These are phyloP conservation scores for Paraphaeosphaeria minitans DNA, from an alignment of 2,329 filamentous ascomycete species.

Conservation along the genomic window DNA sequence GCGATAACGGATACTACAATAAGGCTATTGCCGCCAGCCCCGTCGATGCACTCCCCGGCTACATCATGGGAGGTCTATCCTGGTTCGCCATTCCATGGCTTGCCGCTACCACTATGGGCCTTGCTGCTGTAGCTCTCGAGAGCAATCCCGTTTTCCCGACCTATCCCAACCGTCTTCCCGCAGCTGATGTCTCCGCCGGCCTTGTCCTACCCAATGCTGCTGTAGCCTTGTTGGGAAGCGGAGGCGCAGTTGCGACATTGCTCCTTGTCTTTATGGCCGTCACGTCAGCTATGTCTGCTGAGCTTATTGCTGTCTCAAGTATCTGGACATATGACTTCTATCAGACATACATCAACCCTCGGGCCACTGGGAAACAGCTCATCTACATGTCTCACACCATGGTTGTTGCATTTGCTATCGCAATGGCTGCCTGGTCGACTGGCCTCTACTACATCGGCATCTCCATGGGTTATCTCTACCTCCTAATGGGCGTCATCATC, in stretches of 20 bases:
- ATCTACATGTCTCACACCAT: slow-evolving; percentile 79
- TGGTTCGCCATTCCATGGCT: slow-evolving; percentile 97
- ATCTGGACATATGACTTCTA: slow-evolving; percentile 91
- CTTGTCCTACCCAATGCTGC: slow-evolving; percentile 85
- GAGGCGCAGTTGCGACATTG: slow-evolving; percentile 78
- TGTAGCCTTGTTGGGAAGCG: slow-evolving; percentile 79
- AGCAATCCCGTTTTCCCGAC: slow-evolving; percentile 73
- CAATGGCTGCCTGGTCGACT: slow-evolving; percentile 79
- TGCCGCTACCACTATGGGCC: slow-evolving; percentile 84
- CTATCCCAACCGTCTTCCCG: slow-evolving; percentile 72
- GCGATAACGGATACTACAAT: slow-evolving; percentile 88
- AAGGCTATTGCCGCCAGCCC: slow-evolving; percentile 89
- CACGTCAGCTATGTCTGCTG: slow-evolving; percentile 79
- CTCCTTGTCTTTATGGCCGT: slow-evolving; percentile 90
- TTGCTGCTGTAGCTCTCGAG: slow-evolving; percentile 80
- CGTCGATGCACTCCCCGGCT: slow-evolving; percentile 84
- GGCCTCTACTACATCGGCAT: slow-evolving; percentile 69
- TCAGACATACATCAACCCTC: slow-evolving; percentile 82
- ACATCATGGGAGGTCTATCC: slow-evolving; percentile 81
- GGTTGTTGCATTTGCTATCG: slow-evolving; percentile 74
- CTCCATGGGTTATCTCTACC: slow-evolving; percentile 85
- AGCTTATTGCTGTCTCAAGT: slow-evolving; percentile 84
- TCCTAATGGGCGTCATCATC: slow-evolving; percentile 92
- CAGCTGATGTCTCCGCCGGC: slow-evolving; percentile 78
- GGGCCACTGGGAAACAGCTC: slow-evolving; percentile 73